Evolutionary conservation across 192 early-diverging fungal genomes (phyloP).

Genomic region (Backusella morwellensis): DNA sequence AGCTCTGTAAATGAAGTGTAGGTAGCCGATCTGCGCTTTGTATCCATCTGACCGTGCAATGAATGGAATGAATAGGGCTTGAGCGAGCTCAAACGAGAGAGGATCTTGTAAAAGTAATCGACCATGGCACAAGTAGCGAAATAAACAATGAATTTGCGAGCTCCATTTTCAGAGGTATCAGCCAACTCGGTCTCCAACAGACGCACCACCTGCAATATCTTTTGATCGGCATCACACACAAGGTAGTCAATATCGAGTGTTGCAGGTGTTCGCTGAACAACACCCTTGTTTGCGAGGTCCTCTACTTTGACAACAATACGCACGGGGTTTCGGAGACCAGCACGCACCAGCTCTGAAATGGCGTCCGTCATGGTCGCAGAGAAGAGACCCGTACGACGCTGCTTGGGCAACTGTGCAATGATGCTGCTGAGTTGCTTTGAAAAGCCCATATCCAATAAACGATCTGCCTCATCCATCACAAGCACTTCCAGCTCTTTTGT

Average conservation of each 20-base stretch:
- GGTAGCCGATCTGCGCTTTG: constrained; percentile 78
- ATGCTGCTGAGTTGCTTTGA: constrained; percentile 76
- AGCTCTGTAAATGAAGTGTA: constrained; percentile 73
- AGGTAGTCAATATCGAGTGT: constrained; percentile 71
- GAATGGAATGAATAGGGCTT: constrained; percentile 62
- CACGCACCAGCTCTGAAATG: constrained; percentile 73
- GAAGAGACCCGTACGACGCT: constrained; percentile 93
- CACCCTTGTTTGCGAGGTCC: constrained; percentile 47
- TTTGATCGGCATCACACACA: constrained; percentile 77
- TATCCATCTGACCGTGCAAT: constrained; percentile 93
- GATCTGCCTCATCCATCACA: constrained; percentile 94
- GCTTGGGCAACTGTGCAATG: constrained; percentile 81
- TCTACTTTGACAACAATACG: constrained; percentile 88
- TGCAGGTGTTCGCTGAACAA: constrained; percentile 56
- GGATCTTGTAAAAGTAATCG: constrained; percentile 86
- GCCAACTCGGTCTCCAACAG: constrained; percentile 48
- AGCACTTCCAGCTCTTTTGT: constrained; percentile 83
- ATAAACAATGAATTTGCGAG: constrained; percentile 91
- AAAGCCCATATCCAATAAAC: constrained; percentile 95
- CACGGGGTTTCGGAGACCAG: constrained; percentile 91
- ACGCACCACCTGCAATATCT: constrained; percentile 72
- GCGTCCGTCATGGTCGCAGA: constrained; percentile 97
- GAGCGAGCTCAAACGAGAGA: constrained; percentile 43
- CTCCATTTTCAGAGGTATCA: constrained; percentile 11
- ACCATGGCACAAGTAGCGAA: constrained; percentile 95